Percentiles rank a stretch among this genome's conserved stretches.
These are phyloP conservation scores for Lathyrus tuberosus DNA, from an alignment of 306 rosid species.

Conservation along the genomic window DNA sequence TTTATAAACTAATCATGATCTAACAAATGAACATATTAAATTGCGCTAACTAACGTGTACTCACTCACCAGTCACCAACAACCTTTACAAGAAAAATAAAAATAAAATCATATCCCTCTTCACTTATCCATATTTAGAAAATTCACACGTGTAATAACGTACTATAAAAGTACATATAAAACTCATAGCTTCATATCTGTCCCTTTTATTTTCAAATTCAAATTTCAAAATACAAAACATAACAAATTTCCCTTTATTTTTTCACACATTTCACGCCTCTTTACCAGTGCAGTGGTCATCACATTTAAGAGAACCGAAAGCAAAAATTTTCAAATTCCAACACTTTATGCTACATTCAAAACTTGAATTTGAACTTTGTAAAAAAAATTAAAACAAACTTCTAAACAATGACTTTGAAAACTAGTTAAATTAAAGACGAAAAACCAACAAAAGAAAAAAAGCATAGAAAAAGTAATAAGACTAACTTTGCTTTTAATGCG, in stretches of 20 bases:
- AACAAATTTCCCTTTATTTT: background rate
- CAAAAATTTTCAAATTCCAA: conserved; percentile 10
- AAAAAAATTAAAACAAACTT: background rate
- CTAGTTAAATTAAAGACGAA: conserved; percentile 29
- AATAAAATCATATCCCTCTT: background rate
- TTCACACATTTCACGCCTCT: conserved; percentile 34
- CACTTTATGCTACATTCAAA: conserved; percentile 33
- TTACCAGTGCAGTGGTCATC: background rate
- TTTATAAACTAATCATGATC: too few species aligned
- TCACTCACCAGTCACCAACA: background rate
- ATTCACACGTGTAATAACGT: background rate
- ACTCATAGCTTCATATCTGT: background rate
- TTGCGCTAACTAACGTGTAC: background rate
- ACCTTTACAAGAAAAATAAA: background rate
- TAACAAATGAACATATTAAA: too few species aligned
- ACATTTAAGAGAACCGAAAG: conserved; percentile 32
- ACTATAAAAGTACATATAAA: background rate
- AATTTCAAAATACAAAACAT: conserved; percentile 44
- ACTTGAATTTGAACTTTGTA: conserved; percentile 30
- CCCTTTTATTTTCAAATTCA: conserved; percentile 37
- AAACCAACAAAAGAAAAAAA: conserved; percentile 30
- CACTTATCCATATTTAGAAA: background rate
- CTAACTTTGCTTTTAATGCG: conserved; percentile 47
- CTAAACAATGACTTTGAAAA: conserved; percentile 32
- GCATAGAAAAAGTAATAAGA: conserved; percentile 40